Conservation (phyloP, 768 basidiomycete genomes). For the Calocybe gangraenosa region DNA sequence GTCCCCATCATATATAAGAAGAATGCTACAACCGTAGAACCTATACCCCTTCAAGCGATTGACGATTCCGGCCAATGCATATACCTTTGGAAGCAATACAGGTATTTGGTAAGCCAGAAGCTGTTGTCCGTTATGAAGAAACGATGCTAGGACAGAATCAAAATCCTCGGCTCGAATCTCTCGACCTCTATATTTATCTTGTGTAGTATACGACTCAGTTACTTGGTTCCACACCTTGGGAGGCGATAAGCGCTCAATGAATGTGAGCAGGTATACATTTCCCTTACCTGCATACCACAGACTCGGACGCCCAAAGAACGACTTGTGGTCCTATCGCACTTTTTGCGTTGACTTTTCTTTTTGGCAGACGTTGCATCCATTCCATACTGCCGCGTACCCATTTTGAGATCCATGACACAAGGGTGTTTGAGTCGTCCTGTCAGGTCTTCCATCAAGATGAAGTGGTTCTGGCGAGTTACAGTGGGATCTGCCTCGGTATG, state of each 20-base stretch:
- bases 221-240: constrained; percentile 87
- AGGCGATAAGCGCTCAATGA: constrained; percentile 5
- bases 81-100: constrained; percentile 83
- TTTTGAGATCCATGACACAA: constrained; percentile 97
- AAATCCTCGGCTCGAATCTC: constrained; percentile 87
- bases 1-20: constrained; percentile 98
- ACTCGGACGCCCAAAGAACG: constrained; percentile 85
- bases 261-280: constrained; percentile 1
- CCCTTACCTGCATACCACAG: constrained; percentile 97
- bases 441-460: constrained; percentile 98
- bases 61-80: constrained; percentile 90
- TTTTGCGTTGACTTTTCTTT: constrained; percentile 98
- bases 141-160: constrained; percentile 72
- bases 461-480: constrained; percentile 89
- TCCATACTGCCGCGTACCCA: constrained; percentile 99
- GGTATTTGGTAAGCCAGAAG: constrained; percentile 93
- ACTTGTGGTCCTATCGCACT: constrained; percentile 96
- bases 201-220: constrained; percentile 81
- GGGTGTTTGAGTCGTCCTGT: constrained; percentile 89
- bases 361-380: constrained; percentile 89
- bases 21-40: constrained; percentile 95
- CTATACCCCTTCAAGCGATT: constrained; percentile 90
- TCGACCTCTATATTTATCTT: constrained; percentile 96
- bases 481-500: constrained; percentile 31
- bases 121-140: constrained; percentile 79